Conservation (phyloP, 2,329 filamentous ascomycete species). For the Pezizomycotina sp. region DNA sequence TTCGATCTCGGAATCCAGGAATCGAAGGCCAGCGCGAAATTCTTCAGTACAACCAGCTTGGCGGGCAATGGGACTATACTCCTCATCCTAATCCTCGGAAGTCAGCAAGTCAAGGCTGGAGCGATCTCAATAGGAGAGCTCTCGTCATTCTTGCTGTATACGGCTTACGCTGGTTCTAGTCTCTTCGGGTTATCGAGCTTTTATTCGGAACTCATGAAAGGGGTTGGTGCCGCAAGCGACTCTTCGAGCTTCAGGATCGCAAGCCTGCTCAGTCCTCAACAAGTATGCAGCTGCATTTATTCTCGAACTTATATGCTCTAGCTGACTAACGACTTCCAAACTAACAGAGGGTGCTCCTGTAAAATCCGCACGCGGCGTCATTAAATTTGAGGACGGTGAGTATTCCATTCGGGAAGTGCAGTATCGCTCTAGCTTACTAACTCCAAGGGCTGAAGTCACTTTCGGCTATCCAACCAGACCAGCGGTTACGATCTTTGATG, state of each 20-base stretch:
- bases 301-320: conserved; percentile 45
- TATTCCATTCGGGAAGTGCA: not conserved
- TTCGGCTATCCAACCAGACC: conserved; percentile 92
- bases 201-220: conserved; percentile 98
- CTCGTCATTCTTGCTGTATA: conserved; percentile 80
- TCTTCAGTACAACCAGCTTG: conserved; percentile 74
- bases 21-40: conserved; percentile 73
- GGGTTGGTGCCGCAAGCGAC: conserved; percentile 84
- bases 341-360: conserved; percentile 51
- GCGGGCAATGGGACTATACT: conserved; percentile 95
- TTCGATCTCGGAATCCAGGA: conserved; percentile 77
- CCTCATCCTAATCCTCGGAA: conserved; percentile 74
- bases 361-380: conserved; percentile 67
- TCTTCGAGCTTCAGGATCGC: conserved; percentile 91
- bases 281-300: too few relatives aligned
- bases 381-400: conserved; percentile 54
- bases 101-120: conserved; percentile 73
- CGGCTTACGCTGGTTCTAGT: conserved; percentile 50
- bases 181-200: conserved; percentile 89
- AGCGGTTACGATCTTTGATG: conserved; percentile 77
- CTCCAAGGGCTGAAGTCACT: conserved; percentile 35
- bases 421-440: not conserved
- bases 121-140: conserved; percentile 80
- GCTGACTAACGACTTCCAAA: not conserved
- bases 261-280: conserved; percentile 72